Evolutionary conservation across 345 rosid genomes (phyloP).

Genomic region (Populus deltoides): DNA sequence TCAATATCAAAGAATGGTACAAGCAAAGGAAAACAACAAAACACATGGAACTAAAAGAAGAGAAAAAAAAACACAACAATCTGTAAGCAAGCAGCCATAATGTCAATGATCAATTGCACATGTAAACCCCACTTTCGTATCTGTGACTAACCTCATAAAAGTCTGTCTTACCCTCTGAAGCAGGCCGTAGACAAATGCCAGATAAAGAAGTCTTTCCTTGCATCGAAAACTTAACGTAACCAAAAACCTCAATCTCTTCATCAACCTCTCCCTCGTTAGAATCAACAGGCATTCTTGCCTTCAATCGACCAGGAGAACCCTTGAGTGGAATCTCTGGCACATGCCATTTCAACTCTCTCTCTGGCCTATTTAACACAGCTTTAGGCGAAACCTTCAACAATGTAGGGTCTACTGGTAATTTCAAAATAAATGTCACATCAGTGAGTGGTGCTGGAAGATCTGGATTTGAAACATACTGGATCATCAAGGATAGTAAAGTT

Average conservation of each 20-base stretch:
- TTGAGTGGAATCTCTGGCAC: conserved; percentile 74
- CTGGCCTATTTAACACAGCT: conserved; percentile 78
- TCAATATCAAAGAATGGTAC: conserved; percentile 35
- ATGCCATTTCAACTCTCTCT: conserved; percentile 87
- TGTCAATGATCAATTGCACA: conserved; percentile 57
- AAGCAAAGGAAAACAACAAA: conserved; percentile 12
- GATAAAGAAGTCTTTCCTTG: conserved; percentile 63
- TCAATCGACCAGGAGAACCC: conserved; percentile 70
- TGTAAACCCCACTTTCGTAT: conserved; percentile 73
- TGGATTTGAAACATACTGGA: conserved; percentile 87
- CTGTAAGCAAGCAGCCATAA: neutral
- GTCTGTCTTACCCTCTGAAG: conserved; percentile 77
- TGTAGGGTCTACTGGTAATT: conserved; percentile 92
- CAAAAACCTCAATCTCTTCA: conserved; percentile 70
- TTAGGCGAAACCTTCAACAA: conserved; percentile 92
- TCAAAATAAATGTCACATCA: conserved; percentile 73
- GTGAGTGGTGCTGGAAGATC: conserved; percentile 63
- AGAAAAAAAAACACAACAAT: conserved; percentile 9
- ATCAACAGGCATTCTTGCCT: conserved; percentile 89
- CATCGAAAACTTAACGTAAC: conserved; percentile 71
- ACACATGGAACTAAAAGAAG: conserved; percentile 3
- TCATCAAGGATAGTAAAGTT: conserved; percentile 92
- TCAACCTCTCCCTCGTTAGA: conserved; percentile 52
- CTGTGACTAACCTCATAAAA: conserved; percentile 77
- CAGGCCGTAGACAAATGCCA: conserved; percentile 60